phyloP scores from a whole-genome alignment of 148 eudicot genomes.

The Dysphania ambrosioides region DNA sequence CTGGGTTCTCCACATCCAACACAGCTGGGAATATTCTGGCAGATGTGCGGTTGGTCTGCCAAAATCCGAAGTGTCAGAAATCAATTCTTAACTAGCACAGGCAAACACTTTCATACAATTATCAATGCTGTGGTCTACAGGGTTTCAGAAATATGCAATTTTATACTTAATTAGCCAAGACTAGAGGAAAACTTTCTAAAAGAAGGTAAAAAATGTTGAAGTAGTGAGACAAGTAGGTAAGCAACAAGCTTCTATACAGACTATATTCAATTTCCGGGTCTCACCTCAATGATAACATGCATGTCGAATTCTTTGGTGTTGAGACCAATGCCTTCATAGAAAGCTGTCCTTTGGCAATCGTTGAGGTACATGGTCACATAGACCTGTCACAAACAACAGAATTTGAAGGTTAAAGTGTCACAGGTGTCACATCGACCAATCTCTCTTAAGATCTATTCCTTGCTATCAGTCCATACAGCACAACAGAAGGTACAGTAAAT shows the following conservation, averaged over 20 bases:
- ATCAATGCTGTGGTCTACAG: background rate
- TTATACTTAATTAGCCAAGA: background rate
- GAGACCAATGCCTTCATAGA: conserved; percentile 95
- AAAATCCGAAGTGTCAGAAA: conserved; percentile 13
- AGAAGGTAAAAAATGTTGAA: too few relatives aligned
- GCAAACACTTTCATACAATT: background rate
- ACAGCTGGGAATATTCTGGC: conserved; percentile 99
- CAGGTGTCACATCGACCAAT: too few relatives aligned
- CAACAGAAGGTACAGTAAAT: background rate
- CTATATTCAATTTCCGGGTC: conserved; percentile 7
- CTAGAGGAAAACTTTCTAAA: too few relatives aligned
- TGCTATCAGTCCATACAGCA: background rate
- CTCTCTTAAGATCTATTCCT: background rate
- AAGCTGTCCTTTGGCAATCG: conserved; percentile 88
- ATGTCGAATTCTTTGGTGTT: conserved; percentile 91
- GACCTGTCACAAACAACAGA: conserved; percentile 46
- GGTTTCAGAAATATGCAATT: background rate
- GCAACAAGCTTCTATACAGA: background rate
- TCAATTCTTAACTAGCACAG: background rate
- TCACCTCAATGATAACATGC: conserved; percentile 98
- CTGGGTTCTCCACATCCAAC: conserved; percentile 95
- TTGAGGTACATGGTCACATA: conserved; percentile 99
- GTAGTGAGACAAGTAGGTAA: background rate
- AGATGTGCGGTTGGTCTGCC: conserved; percentile 95
- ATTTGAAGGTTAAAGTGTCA: background rate